Base-by-base conservation (phyloP, 441 rosid genomes). In the Syzygium malaccense region DNA sequence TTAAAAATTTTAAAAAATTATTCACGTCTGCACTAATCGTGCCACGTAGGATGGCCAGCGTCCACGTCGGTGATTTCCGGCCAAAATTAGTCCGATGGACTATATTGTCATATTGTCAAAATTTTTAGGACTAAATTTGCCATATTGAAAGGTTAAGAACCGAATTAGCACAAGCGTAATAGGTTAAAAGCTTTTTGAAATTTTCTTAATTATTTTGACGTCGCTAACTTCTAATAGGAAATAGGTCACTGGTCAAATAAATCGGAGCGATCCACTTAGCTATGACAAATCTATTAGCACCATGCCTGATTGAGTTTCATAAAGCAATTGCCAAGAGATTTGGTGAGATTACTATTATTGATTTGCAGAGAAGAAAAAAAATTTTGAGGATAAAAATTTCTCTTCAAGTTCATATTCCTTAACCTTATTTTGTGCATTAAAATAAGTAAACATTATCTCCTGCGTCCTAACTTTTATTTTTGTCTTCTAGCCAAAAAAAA, bases 11-110 rank as follows among this genome's bases (percentile, higher is more conserved):
- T 13, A 2, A 26, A 11, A 58, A 58, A 58, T 51, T 13, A 25
- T 11, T 25, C 6, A 58, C 0, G 0, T 25, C 5, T 9, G 1
- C 1, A 0, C 62, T 0, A 0, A 0, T 0, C 0, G 3, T 45
- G 48, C 9, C 48, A 45, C 48, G 8, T 45, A 45, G 48, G 48
- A 45, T 45, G 48, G 48, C 48, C 48, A 45, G 0, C 4, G 62
- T 57, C 7, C 3, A 0, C 3, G 0, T 25, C 2, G 26, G 7
- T 1, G 0, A 58, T 26, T 10, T 11, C 7, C 30, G 2, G 0
- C 0, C 30, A 26, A 26, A 58, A 4, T 58, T 58, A 1, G 15
- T 6, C 13, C 0, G 14, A 58, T 58, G 3, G 5, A 11, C 30
- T 58, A 58, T 1, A 58, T 58, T 58, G 0, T 58, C 7, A 58